phyloP scores from a whole-genome alignment of 768 basidiomycete species.

The Russula ochroleuca region DNA sequence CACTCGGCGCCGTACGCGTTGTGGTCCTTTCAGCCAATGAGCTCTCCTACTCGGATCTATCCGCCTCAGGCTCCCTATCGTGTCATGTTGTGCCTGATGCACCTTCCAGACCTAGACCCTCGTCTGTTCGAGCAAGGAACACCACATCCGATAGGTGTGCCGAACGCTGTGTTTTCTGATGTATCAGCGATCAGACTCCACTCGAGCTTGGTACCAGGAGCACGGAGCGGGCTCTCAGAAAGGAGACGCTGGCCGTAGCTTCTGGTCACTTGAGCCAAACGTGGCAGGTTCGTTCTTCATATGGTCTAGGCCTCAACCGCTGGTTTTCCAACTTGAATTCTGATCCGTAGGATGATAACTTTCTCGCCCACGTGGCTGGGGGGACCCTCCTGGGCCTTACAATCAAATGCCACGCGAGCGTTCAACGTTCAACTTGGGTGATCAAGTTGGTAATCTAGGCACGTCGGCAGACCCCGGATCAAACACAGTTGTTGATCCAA shows the following conservation, averaged over 20 bases:
- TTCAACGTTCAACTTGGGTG: slow-evolving; percentile 62
- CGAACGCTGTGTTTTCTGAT: not conserved
- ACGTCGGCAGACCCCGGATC: slow-evolving; percentile 2
- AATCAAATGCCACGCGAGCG: slow-evolving; percentile 65
- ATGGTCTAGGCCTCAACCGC: not conserved
- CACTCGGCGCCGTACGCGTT: slow-evolving; percentile 37
- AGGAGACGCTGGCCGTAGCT: slow-evolving; percentile 57
- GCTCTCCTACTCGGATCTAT: slow-evolving; percentile 39
- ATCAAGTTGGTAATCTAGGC: slow-evolving; percentile 50
- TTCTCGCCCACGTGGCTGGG: slow-evolving; percentile 67
- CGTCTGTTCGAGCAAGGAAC: slow-evolving; percentile 60
- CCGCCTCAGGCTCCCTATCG: not conserved
- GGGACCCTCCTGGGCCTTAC: slow-evolving; percentile 68
- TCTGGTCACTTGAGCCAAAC: slow-evolving; percentile 81
- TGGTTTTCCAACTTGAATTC: not conserved
- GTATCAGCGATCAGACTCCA: not conserved
- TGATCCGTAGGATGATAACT: slow-evolving; percentile 52
- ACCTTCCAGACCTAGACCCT: slow-evolving; percentile 40
- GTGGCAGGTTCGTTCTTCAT: slow-evolving; percentile 52
- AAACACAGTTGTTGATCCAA: not conserved
- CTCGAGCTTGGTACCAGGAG: slow-evolving; percentile 78
- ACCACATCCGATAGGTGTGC: slow-evolving; percentile 73
- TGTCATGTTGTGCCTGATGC: slow-evolving; percentile 28
- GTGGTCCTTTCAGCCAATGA: slow-evolving; percentile 47
- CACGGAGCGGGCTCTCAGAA: slow-evolving; percentile 59